Evolutionary conservation across 768 basidiomycete species (phyloP), one percentile per base, ranked within the genome.

Genomic region (Auricularia sp.): DNA sequence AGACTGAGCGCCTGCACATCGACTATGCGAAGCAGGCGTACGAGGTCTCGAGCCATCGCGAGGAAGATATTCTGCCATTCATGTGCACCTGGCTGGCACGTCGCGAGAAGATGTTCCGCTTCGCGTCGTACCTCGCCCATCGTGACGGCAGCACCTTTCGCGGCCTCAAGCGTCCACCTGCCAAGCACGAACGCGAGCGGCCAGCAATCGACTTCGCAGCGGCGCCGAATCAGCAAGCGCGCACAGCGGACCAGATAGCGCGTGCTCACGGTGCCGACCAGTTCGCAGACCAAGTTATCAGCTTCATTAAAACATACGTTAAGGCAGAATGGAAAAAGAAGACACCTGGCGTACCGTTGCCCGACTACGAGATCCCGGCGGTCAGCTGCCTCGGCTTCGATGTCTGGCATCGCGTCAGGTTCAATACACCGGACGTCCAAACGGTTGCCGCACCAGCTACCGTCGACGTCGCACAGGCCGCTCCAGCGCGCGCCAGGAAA

Each of bases 1-100:
- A 69, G 35, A 72, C 77, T 1, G 78, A 81, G 66, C 69, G 74
- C 1, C 70, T 78, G 0, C 79, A 81, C 64, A 71, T 70, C 16
- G 65, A 71, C 53, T 62, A 69, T n/a, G 66, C 71, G 14, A 75
- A 73, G 68, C 61, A 68, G 12, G 59, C 70, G 11, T 70, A 69
- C 42, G 21, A 61, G 14, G 65, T 65, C 3, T 66, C 64, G 6
- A 69, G 66, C 61, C 36, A 61, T 5, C 59, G 61, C 18, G 61
- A 70, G 8, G 65, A 65, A 61, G 42, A 62, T 3, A 42, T 42
- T 1, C 65, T 66, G 62, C 47, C 47, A 1, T 51, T 51, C 47
- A 70, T 70, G 69, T 59, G 63, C 18, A 61, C 23, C 2, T 65
- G 61, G 61, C 39, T 70, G 11, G 33, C 36, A 12, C 58, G 64